phyloP scores from a whole-genome alignment of 306 rosid genomes.

The Vachellia collinsii region DNA sequence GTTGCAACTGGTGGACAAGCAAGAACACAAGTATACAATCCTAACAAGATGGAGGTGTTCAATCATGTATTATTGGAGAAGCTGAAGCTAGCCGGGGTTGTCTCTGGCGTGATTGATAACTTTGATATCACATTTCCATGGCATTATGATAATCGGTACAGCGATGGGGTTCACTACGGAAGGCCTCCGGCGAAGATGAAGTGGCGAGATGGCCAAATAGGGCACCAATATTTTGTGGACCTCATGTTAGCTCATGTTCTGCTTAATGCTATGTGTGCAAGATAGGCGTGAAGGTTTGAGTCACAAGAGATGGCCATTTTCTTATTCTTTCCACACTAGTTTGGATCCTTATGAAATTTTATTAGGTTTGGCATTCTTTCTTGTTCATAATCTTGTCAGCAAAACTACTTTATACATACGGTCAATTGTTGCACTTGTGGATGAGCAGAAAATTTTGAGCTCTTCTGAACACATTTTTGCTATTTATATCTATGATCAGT shows the following conservation, averaged over 20 bases:
- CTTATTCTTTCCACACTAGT: neutral
- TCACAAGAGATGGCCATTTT: neutral
- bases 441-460: constrained; percentile 28
- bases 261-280: constrained; percentile 72
- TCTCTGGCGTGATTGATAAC: constrained; percentile 75
- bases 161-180: constrained; percentile 92
- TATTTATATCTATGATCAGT: constrained; percentile 12
- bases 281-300: constrained; percentile 31
- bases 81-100: constrained; percentile 61
- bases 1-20: constrained; percentile 89
- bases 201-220: constrained; percentile 87
- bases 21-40: constrained; percentile 73
- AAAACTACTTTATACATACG: constrained; percentile 25
- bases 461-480: neutral
- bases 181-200: constrained; percentile 71
- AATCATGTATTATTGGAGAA: constrained; percentile 72
- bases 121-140: constrained; percentile 91
- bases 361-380: constrained; percentile 51
- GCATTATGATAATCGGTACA: constrained; percentile 87
- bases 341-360: neutral
- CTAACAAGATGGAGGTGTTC: constrained; percentile 84
- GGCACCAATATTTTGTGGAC: constrained; percentile 92
- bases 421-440: constrained; percentile 34
- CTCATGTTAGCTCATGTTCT: constrained; percentile 86
- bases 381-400: constrained; percentile 44